A percentile compares a stretch with the other conserved stretches of the same genome.
Evolutionary conservation across 2,329 filamentous ascomycete species (phyloP).

Genomic region (Cladosporium sp.): DNA sequence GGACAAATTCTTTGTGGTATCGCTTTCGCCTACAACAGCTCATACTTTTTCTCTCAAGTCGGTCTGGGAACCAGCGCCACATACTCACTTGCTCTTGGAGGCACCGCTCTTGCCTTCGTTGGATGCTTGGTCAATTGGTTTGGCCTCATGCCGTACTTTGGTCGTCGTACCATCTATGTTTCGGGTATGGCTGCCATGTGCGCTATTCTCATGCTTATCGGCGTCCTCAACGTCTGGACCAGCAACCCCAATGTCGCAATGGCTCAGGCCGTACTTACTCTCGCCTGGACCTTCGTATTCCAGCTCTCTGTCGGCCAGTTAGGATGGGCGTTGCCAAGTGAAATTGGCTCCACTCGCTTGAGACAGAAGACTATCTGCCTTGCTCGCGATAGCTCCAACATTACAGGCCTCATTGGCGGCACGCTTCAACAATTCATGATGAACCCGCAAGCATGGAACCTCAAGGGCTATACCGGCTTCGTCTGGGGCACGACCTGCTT

Average conservation of each 20-base stretch:
- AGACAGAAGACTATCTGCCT: slow-evolving; percentile 21
- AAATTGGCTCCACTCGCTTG: slow-evolving; percentile 18
- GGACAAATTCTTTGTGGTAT: slow-evolving; percentile 33
- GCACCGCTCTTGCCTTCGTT: slow-evolving; percentile 19
- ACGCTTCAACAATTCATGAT: slow-evolving; percentile 2
- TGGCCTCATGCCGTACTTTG: slow-evolving; percentile 30
- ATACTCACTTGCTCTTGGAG: slow-evolving; percentile 33
- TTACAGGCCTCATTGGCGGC: not conserved
- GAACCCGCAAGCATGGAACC: slow-evolving; percentile 19
- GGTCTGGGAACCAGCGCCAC: slow-evolving; percentile 31
- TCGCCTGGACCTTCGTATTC: slow-evolving; percentile 40
- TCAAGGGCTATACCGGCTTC: slow-evolving; percentile 33
- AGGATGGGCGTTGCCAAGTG: slow-evolving; percentile 18
- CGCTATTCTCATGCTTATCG: slow-evolving; percentile 16
- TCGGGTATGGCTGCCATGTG: slow-evolving; percentile 30
- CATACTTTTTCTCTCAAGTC: slow-evolving; percentile 38
- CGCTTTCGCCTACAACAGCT: slow-evolving; percentile 32
- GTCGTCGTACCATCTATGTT: slow-evolving; percentile 38
- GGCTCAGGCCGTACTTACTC: slow-evolving; percentile 45
- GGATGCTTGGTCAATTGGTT: slow-evolving; percentile 26
- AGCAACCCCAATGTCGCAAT: slow-evolving; percentile 19
- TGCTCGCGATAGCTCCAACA: slow-evolving; percentile 14
- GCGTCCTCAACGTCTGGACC: slow-evolving; percentile 19
- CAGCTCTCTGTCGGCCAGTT: slow-evolving; percentile 20
- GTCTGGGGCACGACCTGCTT: slow-evolving; percentile 25